A percentile compares a stretch with the other conserved stretches of the same genome.
Conservation (phyloP, 139 green algal genomes). For the Mychonastes homosphaera region DNA sequence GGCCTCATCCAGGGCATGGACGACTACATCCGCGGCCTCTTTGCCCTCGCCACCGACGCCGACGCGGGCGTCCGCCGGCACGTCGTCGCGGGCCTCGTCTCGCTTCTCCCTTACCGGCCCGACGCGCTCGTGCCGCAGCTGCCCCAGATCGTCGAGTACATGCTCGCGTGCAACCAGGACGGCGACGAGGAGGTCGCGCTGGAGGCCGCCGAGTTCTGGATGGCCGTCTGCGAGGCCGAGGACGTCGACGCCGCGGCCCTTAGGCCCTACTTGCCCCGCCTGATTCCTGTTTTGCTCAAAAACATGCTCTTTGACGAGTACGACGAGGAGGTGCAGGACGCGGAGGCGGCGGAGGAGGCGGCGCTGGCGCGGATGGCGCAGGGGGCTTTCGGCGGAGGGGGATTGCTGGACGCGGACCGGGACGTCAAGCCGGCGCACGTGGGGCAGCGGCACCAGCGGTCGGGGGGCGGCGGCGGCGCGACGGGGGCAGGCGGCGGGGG, state of each 20-base stretch:
- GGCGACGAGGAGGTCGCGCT: slow-evolving; percentile 66
- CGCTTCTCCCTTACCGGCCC: slow-evolving; percentile 57
- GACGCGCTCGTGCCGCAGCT: slow-evolving; percentile 68
- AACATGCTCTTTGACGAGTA: slow-evolving; percentile 95
- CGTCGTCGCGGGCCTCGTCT: slow-evolving; percentile 76
- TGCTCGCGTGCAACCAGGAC: slow-evolving; percentile 75
- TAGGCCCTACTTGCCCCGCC: slow-evolving; percentile 55
- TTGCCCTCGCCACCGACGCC: slow-evolving; percentile 69
- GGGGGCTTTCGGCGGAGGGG: not conserved
- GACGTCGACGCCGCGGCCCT: slow-evolving; percentile 49
- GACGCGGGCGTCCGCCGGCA: slow-evolving; percentile 57
- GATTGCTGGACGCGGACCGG: not conserved
- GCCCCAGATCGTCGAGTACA: slow-evolving; percentile 84
- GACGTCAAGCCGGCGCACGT: slow-evolving; percentile 12
- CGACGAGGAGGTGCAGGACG: slow-evolving; percentile 76
- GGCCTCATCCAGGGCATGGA: slow-evolving; percentile 30
- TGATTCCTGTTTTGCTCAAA: slow-evolving; percentile 85
- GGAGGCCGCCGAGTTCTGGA: slow-evolving; percentile 95
- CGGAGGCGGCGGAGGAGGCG: slow-evolving; percentile 49
- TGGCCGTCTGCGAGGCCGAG: slow-evolving; percentile 57
- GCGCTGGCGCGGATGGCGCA: slow-evolving; percentile 1
- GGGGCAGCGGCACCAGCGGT: too few species aligned
- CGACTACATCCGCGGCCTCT: slow-evolving; percentile 61
- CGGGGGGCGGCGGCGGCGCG: too few species aligned
- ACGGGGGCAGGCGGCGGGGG: not conserved